Evolutionary conservation across 108 stramenopile species (phyloP).

Genomic region (Conticribra guillardii): DNA sequence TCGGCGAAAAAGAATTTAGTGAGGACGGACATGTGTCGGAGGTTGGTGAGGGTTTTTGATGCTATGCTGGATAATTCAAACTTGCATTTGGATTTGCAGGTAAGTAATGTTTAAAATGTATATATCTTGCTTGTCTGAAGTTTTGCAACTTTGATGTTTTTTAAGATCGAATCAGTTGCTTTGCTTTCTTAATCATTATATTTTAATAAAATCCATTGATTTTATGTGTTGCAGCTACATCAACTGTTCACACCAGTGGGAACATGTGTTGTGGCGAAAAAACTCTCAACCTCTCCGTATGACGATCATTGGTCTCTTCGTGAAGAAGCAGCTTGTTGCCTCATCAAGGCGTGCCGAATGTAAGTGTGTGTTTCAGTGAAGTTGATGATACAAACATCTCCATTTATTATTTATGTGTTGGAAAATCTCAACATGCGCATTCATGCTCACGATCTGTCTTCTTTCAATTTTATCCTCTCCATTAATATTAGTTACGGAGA

Average conservation of each 20-base stretch:
- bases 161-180: not conserved
- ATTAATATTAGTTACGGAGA: slow-evolving; percentile 64
- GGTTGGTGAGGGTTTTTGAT: slow-evolving; percentile 66
- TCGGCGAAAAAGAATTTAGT: slow-evolving; percentile 60
- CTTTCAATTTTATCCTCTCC: too few species aligned
- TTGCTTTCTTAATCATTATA: too few species aligned
- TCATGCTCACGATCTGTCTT: too few species aligned
- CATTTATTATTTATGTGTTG: too few species aligned
- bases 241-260: slow-evolving; percentile 80
- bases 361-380: too few species aligned
- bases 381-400: too few species aligned
- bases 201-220: too few species aligned
- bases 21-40: slow-evolving; percentile 66
- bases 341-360: slow-evolving; percentile 69
- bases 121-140: too few species aligned
- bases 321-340: slow-evolving; percentile 60
- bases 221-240: slow-evolving; percentile 61
- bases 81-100: slow-evolving; percentile 85
- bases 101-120: slow-evolving; percentile 49
- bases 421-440: too few species aligned
- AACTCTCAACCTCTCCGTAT: slow-evolving; percentile 39
- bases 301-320: slow-evolving; percentile 81
- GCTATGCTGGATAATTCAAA: slow-evolving; percentile 70
- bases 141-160: not conserved
- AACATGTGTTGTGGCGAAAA: slow-evolving; percentile 83